phyloP scores from a whole-genome alignment of 352 stramenopile genomes.

The Phytophthora cactorum region DNA sequence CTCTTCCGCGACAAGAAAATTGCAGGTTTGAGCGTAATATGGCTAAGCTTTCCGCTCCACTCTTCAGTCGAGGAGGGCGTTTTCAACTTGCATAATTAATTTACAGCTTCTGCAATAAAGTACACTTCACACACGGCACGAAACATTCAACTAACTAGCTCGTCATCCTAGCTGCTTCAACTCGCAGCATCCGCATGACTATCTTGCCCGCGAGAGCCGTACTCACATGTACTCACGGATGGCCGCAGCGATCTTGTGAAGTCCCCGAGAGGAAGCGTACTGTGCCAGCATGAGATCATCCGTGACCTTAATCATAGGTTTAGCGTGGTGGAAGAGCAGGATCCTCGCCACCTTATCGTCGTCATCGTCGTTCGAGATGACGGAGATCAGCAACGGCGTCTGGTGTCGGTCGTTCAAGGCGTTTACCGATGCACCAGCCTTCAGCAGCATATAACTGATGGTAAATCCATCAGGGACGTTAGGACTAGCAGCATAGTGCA shows the following conservation, averaged over 20 bases:
- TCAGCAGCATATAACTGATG: constrained; percentile 8
- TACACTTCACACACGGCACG: constrained; percentile 5
- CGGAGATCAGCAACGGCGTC: constrained; percentile 11
- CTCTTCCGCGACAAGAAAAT: no score
- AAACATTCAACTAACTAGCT: constrained; percentile 7
- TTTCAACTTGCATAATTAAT: neutral
- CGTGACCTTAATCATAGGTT: constrained; percentile 12
- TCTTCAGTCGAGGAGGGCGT: constrained; percentile 11
- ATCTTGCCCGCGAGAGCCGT: neutral
- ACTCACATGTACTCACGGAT: constrained; percentile 16
- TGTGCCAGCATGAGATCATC: constrained; percentile 14
- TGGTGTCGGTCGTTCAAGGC: constrained; percentile 10
- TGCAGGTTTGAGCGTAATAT: neutral
- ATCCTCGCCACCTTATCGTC: constrained; percentile 13
- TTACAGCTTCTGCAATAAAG: constrained; percentile 8
- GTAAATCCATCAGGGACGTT: constrained; percentile 12
- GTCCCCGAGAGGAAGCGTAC: constrained; percentile 5
- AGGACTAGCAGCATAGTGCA: constrained; percentile 8
- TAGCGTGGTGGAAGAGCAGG: constrained; percentile 12
- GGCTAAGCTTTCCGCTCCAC: neutral
- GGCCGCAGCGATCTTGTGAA: constrained; percentile 10
- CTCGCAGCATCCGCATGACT: neutral
- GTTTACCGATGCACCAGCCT: constrained; percentile 9
- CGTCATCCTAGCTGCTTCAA: constrained; percentile 5
- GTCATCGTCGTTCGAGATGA: constrained; percentile 17